Conservation (phyloP, 345 rosid genomes). For the Brassica cretica region DNA sequence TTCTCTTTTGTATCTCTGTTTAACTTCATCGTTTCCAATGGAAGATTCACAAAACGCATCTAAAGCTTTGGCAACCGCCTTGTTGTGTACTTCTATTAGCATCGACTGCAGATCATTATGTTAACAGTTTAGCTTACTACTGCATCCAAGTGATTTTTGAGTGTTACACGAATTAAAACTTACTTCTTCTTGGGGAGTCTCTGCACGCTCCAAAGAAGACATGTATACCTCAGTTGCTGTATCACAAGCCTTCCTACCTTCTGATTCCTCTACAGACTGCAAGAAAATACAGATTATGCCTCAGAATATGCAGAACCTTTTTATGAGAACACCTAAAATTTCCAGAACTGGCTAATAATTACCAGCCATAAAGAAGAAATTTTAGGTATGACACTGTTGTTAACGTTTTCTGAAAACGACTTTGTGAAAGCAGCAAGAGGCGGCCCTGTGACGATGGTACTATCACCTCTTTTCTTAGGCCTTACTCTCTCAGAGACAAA, state of each 20-base stretch:
- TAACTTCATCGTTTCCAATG: constrained; percentile 40
- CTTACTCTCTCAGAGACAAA: constrained; percentile 45
- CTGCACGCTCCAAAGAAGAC: constrained; percentile 39
- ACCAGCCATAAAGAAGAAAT: constrained; percentile 47
- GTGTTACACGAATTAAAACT: constrained; percentile 14
- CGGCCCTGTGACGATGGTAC: constrained; percentile 45
- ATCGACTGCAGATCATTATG: constrained; percentile 35
- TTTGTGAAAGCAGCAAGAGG: constrained; percentile 48
- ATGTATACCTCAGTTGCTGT: constrained; percentile 45
- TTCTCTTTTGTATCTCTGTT: constrained; percentile 40
- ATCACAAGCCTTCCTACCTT: constrained; percentile 43
- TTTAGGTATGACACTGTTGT: constrained; percentile 37
- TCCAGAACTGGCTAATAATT: constrained; percentile 3
- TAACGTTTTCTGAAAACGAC: constrained; percentile 40
- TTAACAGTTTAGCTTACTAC: constrained; percentile 5
- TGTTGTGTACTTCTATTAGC: constrained; percentile 44
- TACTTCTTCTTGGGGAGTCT: constrained; percentile 48
- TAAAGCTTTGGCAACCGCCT: constrained; percentile 41
- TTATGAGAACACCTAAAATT: constrained; percentile 10
- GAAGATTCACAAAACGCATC: constrained; percentile 42
- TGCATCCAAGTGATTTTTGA: constrained; percentile 4
- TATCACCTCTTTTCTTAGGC: constrained; percentile 46
- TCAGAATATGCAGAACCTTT: constrained; percentile 5
- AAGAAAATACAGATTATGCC: constrained; percentile 19
- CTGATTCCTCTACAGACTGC: constrained; percentile 45